phyloP scores from a whole-genome alignment of 495 filamentous ascomycete genomes.

The Haplographium delicatum region DNA sequence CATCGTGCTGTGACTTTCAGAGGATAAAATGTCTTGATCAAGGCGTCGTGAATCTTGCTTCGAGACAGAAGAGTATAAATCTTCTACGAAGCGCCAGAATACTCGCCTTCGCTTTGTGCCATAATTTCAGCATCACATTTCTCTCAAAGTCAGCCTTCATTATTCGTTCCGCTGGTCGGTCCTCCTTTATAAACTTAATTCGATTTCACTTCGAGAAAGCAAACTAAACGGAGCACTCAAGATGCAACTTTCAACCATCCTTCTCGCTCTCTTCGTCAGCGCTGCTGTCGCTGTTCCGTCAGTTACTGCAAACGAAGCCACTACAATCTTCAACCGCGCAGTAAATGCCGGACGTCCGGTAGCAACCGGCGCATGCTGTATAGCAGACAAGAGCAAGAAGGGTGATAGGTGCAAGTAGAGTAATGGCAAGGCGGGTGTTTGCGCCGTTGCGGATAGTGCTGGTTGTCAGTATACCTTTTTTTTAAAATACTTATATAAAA shows the following conservation, averaged over 20 bases:
- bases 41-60: background rate
- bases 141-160: background rate
- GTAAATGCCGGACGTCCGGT: slow-evolving; percentile 6
- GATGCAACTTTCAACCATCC: background rate
- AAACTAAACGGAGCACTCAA: background rate
- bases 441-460: slow-evolving; percentile 4
- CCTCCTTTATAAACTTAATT: background rate
- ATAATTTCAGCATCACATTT: background rate
- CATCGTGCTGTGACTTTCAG: background rate
- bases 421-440: background rate
- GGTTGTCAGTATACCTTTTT: background rate
- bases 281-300: background rate
- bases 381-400: slow-evolving; percentile 11
- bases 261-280: background rate
- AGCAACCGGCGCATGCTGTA: slow-evolving; percentile 7
- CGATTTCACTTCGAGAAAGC: background rate
- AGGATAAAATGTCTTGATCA: background rate
- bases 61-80: background rate
- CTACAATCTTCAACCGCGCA: background rate
- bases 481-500: too few species aligned
- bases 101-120: too few species aligned
- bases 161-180: slow-evolving; percentile 5
- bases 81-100: too few species aligned
- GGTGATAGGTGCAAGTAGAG: background rate
- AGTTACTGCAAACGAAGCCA: too few species aligned